These are phyloP conservation scores for Lachnellula hyalina DNA, from an alignment of 2,329 filamentous ascomycete species.

Conservation along the genomic window DNA sequence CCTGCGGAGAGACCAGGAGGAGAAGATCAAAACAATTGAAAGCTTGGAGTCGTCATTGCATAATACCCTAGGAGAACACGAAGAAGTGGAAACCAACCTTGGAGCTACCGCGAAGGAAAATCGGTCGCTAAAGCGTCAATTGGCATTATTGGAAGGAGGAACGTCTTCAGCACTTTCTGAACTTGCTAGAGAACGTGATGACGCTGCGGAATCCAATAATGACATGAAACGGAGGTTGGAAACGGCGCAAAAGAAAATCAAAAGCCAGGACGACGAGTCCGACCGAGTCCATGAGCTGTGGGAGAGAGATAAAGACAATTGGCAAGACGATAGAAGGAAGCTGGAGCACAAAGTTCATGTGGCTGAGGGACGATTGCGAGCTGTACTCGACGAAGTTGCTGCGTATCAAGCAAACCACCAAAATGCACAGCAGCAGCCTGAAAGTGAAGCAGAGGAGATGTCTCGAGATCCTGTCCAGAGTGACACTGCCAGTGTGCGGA, in stretches of 20 bases:
- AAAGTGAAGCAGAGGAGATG: conserved; percentile 57
- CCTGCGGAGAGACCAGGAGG: conserved; percentile 82
- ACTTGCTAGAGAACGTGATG: conserved; percentile 78
- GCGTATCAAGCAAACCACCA: conserved; percentile 55
- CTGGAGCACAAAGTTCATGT: conserved; percentile 83
- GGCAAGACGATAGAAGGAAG: conserved; percentile 77
- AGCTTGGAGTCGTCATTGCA: conserved; percentile 73
- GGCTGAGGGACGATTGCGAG: conserved; percentile 80
- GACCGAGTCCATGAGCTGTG: conserved; percentile 73
- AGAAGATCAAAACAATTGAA: conserved; percentile 82
- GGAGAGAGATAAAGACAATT: conserved; percentile 76
- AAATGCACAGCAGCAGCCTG: conserved; percentile 38
- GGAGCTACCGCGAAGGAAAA: conserved; percentile 66
- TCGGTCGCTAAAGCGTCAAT: conserved; percentile 75
- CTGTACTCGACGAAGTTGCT: conserved; percentile 81
- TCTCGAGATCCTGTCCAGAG: conserved; percentile 54
- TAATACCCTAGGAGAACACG: conserved; percentile 66
- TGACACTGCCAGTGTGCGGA: conserved; percentile 68
- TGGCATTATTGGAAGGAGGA: conserved; percentile 81
- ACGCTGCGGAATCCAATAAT: conserved; percentile 64
- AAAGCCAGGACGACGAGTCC: conserved; percentile 76
- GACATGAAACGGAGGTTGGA: conserved; percentile 79
- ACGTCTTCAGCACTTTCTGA: conserved; percentile 81
- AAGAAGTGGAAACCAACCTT: conserved; percentile 59
- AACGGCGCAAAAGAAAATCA: conserved; percentile 67